Percentiles rank a stretch among this genome's conserved stretches.
Evolutionary conservation across 768 basidiomycete species (phyloP).

Genomic region (Pleurotus citrinopileatus): DNA sequence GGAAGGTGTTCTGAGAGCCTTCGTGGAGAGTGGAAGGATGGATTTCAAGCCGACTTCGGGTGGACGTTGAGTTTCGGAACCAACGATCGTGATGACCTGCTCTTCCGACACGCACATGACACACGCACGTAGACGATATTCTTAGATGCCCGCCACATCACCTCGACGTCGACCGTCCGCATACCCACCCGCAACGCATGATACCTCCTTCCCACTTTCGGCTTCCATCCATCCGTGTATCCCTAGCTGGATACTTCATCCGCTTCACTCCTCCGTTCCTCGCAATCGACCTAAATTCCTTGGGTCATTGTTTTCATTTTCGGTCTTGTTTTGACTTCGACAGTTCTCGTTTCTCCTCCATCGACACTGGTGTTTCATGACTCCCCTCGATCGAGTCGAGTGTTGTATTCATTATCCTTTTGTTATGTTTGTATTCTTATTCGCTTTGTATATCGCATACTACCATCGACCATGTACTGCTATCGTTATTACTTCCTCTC

Average conservation of each 20-base stretch:
- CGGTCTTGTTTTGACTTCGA: background rate
- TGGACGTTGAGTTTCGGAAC: background rate
- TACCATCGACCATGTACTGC: background rate
- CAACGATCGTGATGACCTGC: background rate
- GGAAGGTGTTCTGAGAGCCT: slow-evolving; percentile 59
- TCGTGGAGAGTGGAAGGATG: background rate
- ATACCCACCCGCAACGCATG: background rate
- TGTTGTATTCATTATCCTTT: background rate
- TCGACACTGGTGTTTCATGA: background rate
- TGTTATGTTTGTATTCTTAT: background rate
- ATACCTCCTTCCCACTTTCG: background rate
- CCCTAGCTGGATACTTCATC: background rate
- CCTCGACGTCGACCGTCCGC: background rate
- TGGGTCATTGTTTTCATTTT: background rate
- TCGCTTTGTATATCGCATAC: background rate
- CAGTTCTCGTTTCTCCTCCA: background rate
- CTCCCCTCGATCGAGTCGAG: background rate
- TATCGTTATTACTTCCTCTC: background rate
- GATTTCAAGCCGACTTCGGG: background rate
- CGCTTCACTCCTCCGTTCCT: background rate
- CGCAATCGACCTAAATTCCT: background rate
- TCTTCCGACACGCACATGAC: background rate
- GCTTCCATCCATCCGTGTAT: background rate
- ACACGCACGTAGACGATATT: background rate
- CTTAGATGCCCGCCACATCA: background rate